Evolutionary conservation across 768 basidiomycete genomes (phyloP), one percentile per base, ranked within the genome.

Genomic region (Lactarius quietus): DNA sequence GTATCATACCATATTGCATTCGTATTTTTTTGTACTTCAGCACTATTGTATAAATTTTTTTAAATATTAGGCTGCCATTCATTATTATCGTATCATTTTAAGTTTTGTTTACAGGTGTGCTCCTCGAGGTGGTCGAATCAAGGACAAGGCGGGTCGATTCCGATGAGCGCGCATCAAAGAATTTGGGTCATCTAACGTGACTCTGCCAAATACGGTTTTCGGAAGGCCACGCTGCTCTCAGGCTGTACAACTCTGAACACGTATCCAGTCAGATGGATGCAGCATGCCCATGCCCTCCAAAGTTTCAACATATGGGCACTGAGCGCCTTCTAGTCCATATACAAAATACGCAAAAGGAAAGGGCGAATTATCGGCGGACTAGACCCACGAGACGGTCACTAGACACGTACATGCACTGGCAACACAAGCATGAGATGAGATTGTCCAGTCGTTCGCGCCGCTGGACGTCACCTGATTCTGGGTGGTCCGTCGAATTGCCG

Each of bases 1-100:
- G 43, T 62, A 58, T 66, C 57, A 58, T 62, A 66, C 57, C 65
- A 55, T 64, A 62, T 57, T 66, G 57, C 65, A 66, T 66, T 53
- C 61, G 57, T 66, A 51, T 66, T 66, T 66, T 33, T 66, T 35
- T 66, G 61, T 62, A 62, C 61, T 36, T 53, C 56, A 35, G 20
- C 61, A 66, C 53, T 66, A 66, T 66, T 66, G 65, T 66, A 66
- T 62, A 62, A 61, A 66, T 33, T 45, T 62, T 65, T 57, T 62
- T 35, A 66, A 57, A 54, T 66, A 66, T 57, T 31, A 56, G 39
- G 31, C 17, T 52, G 31, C 35, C 33, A 52, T 64, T 60, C 26
- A 55, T 59, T 41, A 17, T 35, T 41, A 55, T 65, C 26, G 33
- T 33, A 38, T 20, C 33, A 59, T 55, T 20, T 51, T 51, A 28